A percentile compares a stretch with the other conserved stretches of the same genome.
Evolutionary conservation across 2,329 filamentous ascomycete genomes (phyloP).

Genomic region (Pochonia chlamydosporia): DNA sequence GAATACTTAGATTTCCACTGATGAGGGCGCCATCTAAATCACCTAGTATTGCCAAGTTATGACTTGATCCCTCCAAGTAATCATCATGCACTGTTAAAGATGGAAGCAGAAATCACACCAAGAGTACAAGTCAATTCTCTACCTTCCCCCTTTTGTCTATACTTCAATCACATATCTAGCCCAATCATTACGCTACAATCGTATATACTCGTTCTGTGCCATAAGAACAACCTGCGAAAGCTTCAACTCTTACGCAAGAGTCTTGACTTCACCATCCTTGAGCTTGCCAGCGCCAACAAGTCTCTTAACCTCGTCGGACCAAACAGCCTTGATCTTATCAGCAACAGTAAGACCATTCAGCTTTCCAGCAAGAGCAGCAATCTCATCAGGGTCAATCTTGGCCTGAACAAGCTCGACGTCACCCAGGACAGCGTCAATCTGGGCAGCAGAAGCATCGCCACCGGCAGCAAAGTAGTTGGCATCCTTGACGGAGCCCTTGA

Average conservation of each 20-base stretch:
- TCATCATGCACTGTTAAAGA: too few relatives aligned
- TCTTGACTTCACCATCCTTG: slow-evolving; percentile 76
- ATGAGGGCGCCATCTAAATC: too few relatives aligned
- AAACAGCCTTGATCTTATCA: slow-evolving; percentile 79
- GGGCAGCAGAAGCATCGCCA: slow-evolving; percentile 64
- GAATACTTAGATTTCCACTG: too few relatives aligned
- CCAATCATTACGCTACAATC: neutral
- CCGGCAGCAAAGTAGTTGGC: slow-evolving; percentile 87
- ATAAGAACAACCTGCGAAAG: neutral
- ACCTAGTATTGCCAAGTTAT: too few relatives aligned
- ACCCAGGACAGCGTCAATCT: slow-evolving; percentile 76
- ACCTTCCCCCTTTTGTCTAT: neutral
- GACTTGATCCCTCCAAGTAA: too few relatives aligned
- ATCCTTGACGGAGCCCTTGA: slow-evolving; percentile 91
- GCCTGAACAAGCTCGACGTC: slow-evolving; percentile 83
- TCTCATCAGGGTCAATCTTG: slow-evolving; percentile 87
- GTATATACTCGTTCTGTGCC: neutral
- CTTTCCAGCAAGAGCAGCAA: slow-evolving; percentile 75
- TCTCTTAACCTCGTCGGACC: slow-evolving; percentile 70
- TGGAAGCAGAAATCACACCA: too few relatives aligned
- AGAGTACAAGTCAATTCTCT: too few relatives aligned
- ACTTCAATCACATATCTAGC: neutral
- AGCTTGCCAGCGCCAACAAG: slow-evolving; percentile 79
- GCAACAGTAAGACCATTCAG: slow-evolving; percentile 74
- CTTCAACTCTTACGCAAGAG: slow-evolving; percentile 33